These are phyloP conservation scores for Aegilops tauschii DNA, from an alignment of 176 grass and related monocot species.

Conservation along the genomic window DNA sequence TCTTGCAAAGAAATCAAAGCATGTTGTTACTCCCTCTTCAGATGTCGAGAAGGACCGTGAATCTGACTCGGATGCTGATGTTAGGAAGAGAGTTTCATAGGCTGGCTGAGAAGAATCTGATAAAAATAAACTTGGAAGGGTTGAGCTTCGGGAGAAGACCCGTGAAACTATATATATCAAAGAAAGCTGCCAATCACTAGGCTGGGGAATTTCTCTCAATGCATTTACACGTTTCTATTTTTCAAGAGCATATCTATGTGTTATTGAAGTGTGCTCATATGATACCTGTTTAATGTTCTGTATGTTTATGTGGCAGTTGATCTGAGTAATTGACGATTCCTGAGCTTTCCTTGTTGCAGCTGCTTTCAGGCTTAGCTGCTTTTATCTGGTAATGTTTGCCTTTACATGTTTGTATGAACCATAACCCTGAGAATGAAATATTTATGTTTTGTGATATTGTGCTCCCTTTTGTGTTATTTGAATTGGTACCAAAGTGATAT, in stretches of 20 bases:
- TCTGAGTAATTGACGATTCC: constrained; percentile 53
- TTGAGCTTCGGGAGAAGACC: constrained; percentile 70
- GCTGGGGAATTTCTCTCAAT: constrained; percentile 33
- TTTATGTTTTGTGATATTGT: constrained; percentile 33
- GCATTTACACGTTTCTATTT: constrained; percentile 34
- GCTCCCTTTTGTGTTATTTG: neutral
- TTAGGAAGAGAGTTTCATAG: constrained; percentile 28
- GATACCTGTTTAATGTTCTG: constrained; percentile 53
- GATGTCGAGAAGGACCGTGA: constrained; percentile 41
- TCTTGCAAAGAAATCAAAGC: constrained; percentile 71
- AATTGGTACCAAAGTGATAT: neutral
- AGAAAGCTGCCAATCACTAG: constrained; percentile 64
- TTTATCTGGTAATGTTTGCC: constrained; percentile 66
- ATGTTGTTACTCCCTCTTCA: constrained; percentile 20
- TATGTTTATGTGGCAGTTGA: constrained; percentile 71
- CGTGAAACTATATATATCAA: constrained; percentile 71
- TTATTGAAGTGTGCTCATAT: constrained; percentile 58
- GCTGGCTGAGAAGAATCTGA: constrained; percentile 41
- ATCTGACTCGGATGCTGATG: constrained; percentile 47
- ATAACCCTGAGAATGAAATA: constrained; percentile 28
- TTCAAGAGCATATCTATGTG: constrained; percentile 36
- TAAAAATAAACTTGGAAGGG: constrained; percentile 68
- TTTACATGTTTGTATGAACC: constrained; percentile 43
- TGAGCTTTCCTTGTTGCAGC: constrained; percentile 63
- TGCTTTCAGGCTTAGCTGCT: constrained; percentile 55